Base-by-base conservation (phyloP, 1,284 basidiomycete genomes). In the Mrakiaceae sp. region DNA sequence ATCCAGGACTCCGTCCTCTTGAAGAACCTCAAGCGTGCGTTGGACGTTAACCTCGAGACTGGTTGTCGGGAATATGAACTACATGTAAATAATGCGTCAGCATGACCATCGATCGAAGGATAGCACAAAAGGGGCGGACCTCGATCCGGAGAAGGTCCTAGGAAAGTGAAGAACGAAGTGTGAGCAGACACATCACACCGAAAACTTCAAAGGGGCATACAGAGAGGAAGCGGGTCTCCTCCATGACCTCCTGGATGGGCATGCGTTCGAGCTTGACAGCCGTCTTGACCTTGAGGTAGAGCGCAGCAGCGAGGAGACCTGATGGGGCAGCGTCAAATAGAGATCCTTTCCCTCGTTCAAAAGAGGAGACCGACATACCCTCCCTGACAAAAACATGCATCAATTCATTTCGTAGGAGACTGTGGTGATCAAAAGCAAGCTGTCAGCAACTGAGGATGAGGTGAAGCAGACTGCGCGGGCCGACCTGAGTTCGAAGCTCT, bases 21-120 rank as follows among this genome's bases (percentile, higher is more conserved):
- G 16, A 10, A 55, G 54, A 39, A 11, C 7, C 39, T 62, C 53
- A 12, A 62, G 53, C 1, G 63, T 60, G 14, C 52, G n/a, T 6
- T 58, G 57, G 27, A 64, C 63, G 58, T 64, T 64, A n/a, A 52
- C 63, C 11, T 60, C 63, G 44, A 64, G 51, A 43, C 57, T 51
- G 6, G 55, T 51, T 12, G 55, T 49, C 0, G 63, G 58, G 47
- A 59, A 64, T 4, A 64, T 47, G 43, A 64, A 64, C 63, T 64
- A 27, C 5, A 9, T 43, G 58, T 3, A 14, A 57, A 49, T 10
- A 16, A 6, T 49, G 5, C 10, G 14, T 44, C 42, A 49, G 55
- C 6, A 0, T 9, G 9, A 44, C 47, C n/a, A 7, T 12, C 40
- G 11, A 7, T 7, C 2, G 42, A 14, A 9, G 12, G 42, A 40